Evolutionary conservation across 2,329 filamentous ascomycete species (phyloP).

Genomic region (Aspergillus quadricinctus): DNA sequence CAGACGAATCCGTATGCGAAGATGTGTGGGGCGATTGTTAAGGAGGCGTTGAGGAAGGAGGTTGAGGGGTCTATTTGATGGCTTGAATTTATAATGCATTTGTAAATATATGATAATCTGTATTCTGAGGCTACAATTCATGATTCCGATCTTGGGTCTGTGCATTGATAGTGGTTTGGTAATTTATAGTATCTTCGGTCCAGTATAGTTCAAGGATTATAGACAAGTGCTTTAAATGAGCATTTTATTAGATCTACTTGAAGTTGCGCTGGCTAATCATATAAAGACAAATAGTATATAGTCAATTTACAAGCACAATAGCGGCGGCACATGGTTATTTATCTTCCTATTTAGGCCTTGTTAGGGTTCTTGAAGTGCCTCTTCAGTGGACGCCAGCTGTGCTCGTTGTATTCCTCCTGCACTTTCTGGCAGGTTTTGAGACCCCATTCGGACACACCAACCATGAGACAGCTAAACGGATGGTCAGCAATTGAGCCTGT

Average conservation of each 20-base stretch:
- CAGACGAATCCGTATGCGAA: slow-evolving; percentile 61
- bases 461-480: slow-evolving; percentile 56
- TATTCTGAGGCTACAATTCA: neutral
- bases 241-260: neutral
- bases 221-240: neutral
- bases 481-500: slow-evolving; percentile 30
- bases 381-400: slow-evolving; percentile 71
- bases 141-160: neutral
- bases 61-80: slow-evolving; percentile 26
- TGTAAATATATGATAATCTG: neutral
- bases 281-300: neutral
- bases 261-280: neutral
- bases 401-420: slow-evolving; percentile 69
- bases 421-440: slow-evolving; percentile 66
- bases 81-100: neutral
- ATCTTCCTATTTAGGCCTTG: slow-evolving; percentile 22
- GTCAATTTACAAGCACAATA: neutral
- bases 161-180: neutral
- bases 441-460: slow-evolving; percentile 70
- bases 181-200: neutral
- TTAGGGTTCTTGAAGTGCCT: slow-evolving; percentile 57
- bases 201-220: neutral
- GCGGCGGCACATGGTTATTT: neutral
- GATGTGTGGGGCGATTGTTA: slow-evolving; percentile 59
- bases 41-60: slow-evolving; percentile 56